phyloP scores from a whole-genome alignment of 2,329 filamentous ascomycete species.

The Penicillium paneum region DNA sequence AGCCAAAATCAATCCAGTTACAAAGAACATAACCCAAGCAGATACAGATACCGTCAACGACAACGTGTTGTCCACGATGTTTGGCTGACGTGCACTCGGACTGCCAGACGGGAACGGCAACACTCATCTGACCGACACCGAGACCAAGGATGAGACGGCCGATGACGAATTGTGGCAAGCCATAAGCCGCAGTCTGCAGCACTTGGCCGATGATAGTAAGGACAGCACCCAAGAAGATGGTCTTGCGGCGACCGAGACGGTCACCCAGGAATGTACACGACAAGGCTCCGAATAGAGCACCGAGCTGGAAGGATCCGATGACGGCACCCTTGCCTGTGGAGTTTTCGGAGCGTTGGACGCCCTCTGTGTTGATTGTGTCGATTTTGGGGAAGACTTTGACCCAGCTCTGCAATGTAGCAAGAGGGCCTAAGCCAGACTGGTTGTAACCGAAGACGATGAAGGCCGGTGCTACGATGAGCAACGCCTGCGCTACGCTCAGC shows the following conservation, averaged over 20 bases:
- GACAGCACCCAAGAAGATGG: conserved; percentile 44
- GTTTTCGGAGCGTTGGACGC: conserved; percentile 16
- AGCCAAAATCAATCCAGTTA: conserved; percentile 35
- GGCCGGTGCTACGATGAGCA: conserved; percentile 31
- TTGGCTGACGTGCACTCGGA: conserved; percentile 49
- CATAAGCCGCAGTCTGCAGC: conserved; percentile 46
- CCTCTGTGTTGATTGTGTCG: conserved; percentile 43
- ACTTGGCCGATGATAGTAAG: conserved; percentile 47
- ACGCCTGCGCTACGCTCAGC: conserved; percentile 26
- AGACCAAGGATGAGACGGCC: conserved; percentile 51
- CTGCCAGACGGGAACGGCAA: conserved; percentile 51
- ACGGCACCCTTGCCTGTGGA: conserved; percentile 26
- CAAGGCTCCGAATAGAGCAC: conserved; percentile 17
- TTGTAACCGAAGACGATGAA: conserved; percentile 26
- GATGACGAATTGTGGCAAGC: conserved; percentile 48
- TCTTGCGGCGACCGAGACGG: conserved; percentile 45
- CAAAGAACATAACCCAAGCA: conserved; percentile 27
- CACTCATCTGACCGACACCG: conserved; percentile 49
- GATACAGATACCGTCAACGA: conserved; percentile 48
- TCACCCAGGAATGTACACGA: conserved; percentile 39
- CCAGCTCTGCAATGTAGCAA: conserved; percentile 22
- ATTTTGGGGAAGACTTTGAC: conserved; percentile 21
- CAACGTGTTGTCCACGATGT: conserved; percentile 48
- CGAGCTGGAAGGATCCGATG: conserved; percentile 22
- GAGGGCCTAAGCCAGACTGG: conserved; percentile 21